A percentile compares a stretch with the other conserved stretches of the same genome.
Conservation (phyloP, 768 basidiomycete species). For the Mycena leptocephala region DNA sequence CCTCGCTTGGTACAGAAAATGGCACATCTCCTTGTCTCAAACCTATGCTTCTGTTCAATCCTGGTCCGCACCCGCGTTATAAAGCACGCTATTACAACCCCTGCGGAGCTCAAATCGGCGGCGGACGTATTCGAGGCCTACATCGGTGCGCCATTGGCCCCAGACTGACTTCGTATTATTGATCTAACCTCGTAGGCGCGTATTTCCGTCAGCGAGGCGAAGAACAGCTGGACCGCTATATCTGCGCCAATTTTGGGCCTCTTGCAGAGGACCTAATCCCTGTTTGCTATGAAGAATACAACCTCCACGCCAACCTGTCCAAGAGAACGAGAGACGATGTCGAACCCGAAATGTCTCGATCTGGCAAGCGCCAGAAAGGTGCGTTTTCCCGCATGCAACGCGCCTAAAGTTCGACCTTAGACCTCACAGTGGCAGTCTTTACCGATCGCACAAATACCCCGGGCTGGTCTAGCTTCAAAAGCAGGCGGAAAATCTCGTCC, state of each 20-base stretch:
- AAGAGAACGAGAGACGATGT: not conserved
- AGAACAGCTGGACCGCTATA: not conserved
- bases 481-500: not conserved
- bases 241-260: not conserved
- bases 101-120: not conserved
- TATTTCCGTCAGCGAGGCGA: constrained; percentile 7
- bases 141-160: not conserved
- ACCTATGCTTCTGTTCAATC: constrained; percentile 3
- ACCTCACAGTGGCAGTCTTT: not conserved
- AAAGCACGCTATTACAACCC: not conserved
- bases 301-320: not conserved
- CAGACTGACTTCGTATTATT: not conserved
- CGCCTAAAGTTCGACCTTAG: not conserved
- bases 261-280: not conserved
- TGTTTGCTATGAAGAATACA: not conserved
- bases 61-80: not conserved
- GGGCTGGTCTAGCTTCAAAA: not conserved
- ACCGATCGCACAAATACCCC: not conserved
- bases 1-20: not conserved
- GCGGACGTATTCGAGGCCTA: not conserved
- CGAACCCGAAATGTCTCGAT: not conserved
- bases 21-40: not conserved
- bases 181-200: not conserved
- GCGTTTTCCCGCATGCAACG: not conserved
- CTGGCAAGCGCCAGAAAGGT: not conserved